phyloP scores from a whole-genome alignment of 2,329 filamentous ascomycete species.

The Venturiaceae sp. region DNA sequence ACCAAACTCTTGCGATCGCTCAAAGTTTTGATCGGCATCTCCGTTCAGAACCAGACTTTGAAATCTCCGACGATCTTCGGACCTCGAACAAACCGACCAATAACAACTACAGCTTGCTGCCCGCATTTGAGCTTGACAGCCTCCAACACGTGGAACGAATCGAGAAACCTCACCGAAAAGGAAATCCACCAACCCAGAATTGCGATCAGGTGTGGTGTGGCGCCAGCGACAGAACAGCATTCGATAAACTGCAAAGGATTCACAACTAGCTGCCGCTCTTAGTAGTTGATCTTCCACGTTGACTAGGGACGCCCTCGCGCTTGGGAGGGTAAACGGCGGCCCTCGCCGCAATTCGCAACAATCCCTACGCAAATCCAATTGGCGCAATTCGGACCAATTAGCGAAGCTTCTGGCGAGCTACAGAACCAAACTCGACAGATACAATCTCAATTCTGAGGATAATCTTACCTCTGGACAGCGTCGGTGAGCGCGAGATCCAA shows the following conservation, averaged over 20 bases:
- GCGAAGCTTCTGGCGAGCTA: neutral
- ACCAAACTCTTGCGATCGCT: neutral
- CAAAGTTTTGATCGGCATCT: neutral
- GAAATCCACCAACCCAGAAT: neutral
- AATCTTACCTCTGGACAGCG: neutral
- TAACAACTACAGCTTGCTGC: neutral
- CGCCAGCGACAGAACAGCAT: neutral
- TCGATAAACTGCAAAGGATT: neutral
- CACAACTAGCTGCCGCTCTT: constrained; percentile 4
- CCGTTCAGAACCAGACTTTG: neutral
- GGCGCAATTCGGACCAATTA: neutral
- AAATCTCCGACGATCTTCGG: neutral
- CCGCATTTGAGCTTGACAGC: neutral
- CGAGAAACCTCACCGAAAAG: neutral
- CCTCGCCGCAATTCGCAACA: neutral
- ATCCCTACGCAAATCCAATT: neutral
- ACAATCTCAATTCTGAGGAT: neutral
- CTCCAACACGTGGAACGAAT: constrained; percentile 1
- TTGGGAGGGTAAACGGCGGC: neutral
- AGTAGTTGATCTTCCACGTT: neutral
- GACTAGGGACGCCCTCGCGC: neutral
- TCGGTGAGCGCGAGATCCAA: neutral
- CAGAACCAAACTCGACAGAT: neutral
- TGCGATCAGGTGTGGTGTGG: neutral
- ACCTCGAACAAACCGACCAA: neutral